A percentile compares a stretch with the other conserved stretches of the same genome.
Conservation (phyloP, 257 asterid genomes). For the Anisodus acutangulus region DNA sequence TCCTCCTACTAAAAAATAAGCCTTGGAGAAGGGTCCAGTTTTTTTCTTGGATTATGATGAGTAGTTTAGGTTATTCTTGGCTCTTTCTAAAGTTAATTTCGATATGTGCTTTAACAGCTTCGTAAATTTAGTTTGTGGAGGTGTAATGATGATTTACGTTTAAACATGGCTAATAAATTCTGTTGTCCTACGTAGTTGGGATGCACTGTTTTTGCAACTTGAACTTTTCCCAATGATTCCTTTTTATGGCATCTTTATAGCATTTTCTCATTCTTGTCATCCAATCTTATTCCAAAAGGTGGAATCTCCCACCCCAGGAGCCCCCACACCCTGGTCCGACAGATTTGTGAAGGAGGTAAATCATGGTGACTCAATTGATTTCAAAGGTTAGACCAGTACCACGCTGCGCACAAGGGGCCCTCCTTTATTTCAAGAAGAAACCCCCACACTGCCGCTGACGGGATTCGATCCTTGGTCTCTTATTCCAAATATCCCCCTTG, state of each 20-base stretch:
- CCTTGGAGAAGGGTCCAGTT: slow-evolving; percentile 44
- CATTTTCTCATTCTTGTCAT: background rate
- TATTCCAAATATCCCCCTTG: too few relatives aligned
- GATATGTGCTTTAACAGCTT: background rate
- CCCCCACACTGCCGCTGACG: too few relatives aligned
- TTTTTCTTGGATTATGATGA: background rate
- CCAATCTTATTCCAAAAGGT: too few relatives aligned
- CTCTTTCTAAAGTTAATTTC: background rate
- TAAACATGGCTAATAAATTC: background rate
- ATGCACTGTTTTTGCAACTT: slow-evolving; percentile 9
- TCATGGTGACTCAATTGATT: too few relatives aligned
- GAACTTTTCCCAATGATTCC: background rate
- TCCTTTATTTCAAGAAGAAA: too few relatives aligned
- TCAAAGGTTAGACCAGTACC: too few relatives aligned
- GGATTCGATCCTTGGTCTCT: too few relatives aligned
- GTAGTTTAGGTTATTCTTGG: slow-evolving; percentile 21
- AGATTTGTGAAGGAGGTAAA: too few relatives aligned
- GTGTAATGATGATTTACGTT: background rate
- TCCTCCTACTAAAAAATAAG: slow-evolving; percentile 45
- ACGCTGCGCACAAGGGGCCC: too few relatives aligned
- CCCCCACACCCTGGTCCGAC: too few relatives aligned
- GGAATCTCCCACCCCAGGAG: too few relatives aligned
- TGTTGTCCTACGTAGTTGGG: background rate
- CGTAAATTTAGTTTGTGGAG: background rate
- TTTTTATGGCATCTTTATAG: background rate